These are phyloP conservation scores for Brassica juncea DNA, from an alignment of 345 rosid species.

Conservation along the genomic window DNA sequence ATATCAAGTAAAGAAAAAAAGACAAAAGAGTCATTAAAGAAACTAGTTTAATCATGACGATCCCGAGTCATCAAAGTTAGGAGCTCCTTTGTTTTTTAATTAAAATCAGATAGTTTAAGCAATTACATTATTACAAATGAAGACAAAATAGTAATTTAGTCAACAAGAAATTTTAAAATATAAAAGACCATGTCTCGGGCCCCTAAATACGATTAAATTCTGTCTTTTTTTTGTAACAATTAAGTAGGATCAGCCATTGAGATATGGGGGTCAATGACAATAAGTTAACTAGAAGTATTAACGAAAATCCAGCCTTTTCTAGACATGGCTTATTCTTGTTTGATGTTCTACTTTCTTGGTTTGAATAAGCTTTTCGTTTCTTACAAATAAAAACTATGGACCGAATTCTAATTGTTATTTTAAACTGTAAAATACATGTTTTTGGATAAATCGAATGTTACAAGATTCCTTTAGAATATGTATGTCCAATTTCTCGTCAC, in stretches of 20 bases:
- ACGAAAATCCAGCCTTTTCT: too few relatives aligned
- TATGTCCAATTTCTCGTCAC: neutral
- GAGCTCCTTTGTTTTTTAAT: neutral
- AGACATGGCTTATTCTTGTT: neutral
- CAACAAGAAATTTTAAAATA: slow-evolving; percentile 38
- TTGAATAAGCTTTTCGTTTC: neutral
- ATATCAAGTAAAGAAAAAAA: too few relatives aligned
- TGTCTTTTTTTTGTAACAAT: neutral
- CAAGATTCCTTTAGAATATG: neutral
- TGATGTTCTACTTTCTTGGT: neutral
- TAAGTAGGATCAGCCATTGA: too few relatives aligned
- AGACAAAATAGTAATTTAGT: slow-evolving; percentile 41
- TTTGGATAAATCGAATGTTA: neutral
- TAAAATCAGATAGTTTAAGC: neutral
- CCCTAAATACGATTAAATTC: slow-evolving; percentile 28
- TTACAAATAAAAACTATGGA: neutral
- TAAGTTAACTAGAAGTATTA: too few relatives aligned
- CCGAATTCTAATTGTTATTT: neutral
- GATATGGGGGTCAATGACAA: too few relatives aligned
- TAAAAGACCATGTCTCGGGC: slow-evolving; percentile 42
- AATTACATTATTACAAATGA: slow-evolving; percentile 24
- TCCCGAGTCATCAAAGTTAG: neutral
- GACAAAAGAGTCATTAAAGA: too few relatives aligned
- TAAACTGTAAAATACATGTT: neutral
- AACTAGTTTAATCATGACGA: neutral